These are phyloP conservation scores for Ceratocystiopsis sp. DNA, from an alignment of 2,329 filamentous ascomycete genomes.

Conservation along the genomic window DNA sequence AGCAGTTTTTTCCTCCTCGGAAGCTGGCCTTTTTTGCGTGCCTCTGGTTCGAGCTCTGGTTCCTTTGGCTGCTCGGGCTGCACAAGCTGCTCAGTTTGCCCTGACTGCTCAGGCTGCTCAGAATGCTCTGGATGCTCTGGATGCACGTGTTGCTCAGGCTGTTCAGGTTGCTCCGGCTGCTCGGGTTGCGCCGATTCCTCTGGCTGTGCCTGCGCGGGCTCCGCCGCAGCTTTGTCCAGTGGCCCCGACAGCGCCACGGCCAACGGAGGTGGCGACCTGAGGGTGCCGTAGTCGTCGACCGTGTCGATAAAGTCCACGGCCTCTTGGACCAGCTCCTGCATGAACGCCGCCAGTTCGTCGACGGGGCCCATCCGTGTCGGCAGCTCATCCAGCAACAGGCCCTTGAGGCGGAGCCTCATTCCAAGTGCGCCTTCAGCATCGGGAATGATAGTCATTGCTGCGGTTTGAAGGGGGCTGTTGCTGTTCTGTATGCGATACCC, in stretches of 20 bases:
- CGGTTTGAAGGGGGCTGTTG: neutral
- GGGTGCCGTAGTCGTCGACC: constrained; percentile 9
- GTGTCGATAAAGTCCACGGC: constrained; percentile 40
- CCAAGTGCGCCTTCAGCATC: constrained; percentile 16
- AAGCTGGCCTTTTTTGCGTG: too few species aligned
- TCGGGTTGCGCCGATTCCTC: neutral
- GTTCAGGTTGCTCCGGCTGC: too few species aligned
- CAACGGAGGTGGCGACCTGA: too few species aligned
- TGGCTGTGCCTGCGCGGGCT: too few species aligned
- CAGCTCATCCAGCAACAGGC: constrained; percentile 29
- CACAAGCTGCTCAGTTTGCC: too few species aligned
- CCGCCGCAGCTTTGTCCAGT: too few species aligned
- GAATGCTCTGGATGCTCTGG: too few species aligned
- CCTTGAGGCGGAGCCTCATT: constrained; percentile 36
- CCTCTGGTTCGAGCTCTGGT: too few species aligned
- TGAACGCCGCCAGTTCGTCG: constrained; percentile 31
- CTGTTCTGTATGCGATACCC: neutral
- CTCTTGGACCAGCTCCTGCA: constrained; percentile 37
- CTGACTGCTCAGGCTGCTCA: too few species aligned
- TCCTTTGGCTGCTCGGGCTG: too few species aligned
- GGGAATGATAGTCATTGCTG: neutral
- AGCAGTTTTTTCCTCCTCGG: too few species aligned
- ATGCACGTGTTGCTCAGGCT: constrained; percentile 16
- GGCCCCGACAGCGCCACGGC: too few species aligned
- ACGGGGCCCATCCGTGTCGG: constrained; percentile 22